Conservation (phyloP, 73 alveolate genomes). For the Symbiodinium natans region DNA sequence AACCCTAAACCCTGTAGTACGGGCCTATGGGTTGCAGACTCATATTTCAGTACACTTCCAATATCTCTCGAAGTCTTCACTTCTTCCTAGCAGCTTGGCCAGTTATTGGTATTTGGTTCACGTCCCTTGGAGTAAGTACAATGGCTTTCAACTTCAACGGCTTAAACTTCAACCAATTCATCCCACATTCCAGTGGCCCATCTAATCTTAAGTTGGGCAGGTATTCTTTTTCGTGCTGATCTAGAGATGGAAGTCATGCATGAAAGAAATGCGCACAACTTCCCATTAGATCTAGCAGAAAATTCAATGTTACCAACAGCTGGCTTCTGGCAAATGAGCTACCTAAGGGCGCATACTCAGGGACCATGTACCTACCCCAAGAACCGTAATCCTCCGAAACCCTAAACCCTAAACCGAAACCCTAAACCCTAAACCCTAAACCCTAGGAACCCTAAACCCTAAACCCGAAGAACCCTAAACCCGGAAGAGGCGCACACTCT, state of each 20-base stretch:
- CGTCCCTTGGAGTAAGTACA: neutral
- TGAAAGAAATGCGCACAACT: neutral
- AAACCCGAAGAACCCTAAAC: neutral
- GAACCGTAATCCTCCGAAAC: too few relatives aligned
- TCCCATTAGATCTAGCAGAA: neutral
- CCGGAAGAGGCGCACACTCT: constrained; percentile 24
- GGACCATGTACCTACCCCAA: too few relatives aligned
- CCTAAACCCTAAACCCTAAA: too few relatives aligned
- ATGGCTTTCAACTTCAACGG: neutral
- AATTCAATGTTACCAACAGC: too few relatives aligned
- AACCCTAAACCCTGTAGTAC: too few relatives aligned
- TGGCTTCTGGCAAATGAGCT: too few relatives aligned
- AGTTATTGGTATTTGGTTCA: neutral
- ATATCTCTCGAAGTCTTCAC: too few relatives aligned
- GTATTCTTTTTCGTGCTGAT: constrained; percentile 24
- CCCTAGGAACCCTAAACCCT: too few relatives aligned
- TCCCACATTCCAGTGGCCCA: constrained; percentile 50
- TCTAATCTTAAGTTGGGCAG: constrained; percentile 49
- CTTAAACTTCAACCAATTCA: constrained; percentile 8
- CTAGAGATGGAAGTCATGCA: constrained; percentile 42
- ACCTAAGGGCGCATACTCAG: too few relatives aligned
- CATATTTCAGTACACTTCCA: too few relatives aligned
- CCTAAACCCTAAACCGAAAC: too few relatives aligned
- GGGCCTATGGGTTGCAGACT: too few relatives aligned
- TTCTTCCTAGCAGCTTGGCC: neutral